Conservation (phyloP, 2,329 filamentous ascomycete genomes). For the Penicillium nordicum region DNA sequence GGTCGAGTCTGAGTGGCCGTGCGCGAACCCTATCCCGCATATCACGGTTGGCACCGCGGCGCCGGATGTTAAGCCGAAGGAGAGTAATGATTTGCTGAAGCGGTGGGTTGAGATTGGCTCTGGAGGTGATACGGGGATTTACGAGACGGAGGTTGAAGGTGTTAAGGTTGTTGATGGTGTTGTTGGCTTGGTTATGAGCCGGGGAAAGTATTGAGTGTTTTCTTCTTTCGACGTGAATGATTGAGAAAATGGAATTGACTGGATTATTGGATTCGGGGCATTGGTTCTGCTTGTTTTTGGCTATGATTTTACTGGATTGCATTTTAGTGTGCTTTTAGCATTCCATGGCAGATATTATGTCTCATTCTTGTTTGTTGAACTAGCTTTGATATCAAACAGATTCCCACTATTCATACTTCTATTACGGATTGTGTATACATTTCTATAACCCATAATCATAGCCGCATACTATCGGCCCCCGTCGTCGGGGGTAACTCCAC, state of each 20-base stretch:
- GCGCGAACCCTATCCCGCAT: constrained; percentile 75
- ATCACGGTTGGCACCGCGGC: constrained; percentile 84
- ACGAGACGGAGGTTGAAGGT: constrained; percentile 53
- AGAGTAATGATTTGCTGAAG: constrained; percentile 81
- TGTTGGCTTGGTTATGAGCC: constrained; percentile 51
- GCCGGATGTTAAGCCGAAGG: constrained; percentile 76
- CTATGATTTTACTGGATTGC: not conserved
- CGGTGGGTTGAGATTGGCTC: constrained; percentile 66
- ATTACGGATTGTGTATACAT: not conserved
- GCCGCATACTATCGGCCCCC: not conserved
- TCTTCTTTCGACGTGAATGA: not conserved
- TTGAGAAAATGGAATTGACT: constrained; percentile 7
- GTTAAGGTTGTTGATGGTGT: constrained; percentile 55
- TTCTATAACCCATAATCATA: not conserved
- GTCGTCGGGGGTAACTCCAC: too few relatives aligned
- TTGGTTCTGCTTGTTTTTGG: not conserved
- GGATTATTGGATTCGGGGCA: not conserved
- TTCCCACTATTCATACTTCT: not conserved
- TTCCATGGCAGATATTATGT: not conserved
- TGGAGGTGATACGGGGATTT: constrained; percentile 51
- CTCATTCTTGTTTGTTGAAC: not conserved
- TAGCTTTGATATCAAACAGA: not conserved
- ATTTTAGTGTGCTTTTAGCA: not conserved
- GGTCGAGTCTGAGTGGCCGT: constrained; percentile 59
- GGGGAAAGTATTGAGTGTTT: constrained; percentile 12